Evolutionary conservation across 345 rosid genomes (phyloP), one percentile per base, ranked within the genome.

Genomic region (Eutrema yunnanense): DNA sequence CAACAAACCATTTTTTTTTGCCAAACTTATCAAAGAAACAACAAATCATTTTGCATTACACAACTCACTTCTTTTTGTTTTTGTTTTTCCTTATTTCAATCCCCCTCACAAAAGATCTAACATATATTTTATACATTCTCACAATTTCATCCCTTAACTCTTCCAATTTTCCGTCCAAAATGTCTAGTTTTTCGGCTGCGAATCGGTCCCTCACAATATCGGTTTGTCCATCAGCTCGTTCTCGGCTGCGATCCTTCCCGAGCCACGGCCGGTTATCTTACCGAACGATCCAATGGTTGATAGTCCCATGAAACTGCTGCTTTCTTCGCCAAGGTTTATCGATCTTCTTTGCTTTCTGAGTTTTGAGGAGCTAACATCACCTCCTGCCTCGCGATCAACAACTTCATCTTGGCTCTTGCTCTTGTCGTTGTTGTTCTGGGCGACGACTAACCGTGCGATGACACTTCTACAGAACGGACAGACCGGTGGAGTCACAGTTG

Each of bases 381-480:
- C 78, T 8, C 78, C 78, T 8, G 80, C 42, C 41, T 86, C 94
- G 2, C 58, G 80, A 65, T 87, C 92, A 67, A 73, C 27, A 65
- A 73, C 30, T 9, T 82, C 93, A 19, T 86, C 84, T 22, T 10
- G 75, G 73, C 16, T 67, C 73, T 66, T 72, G 69, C 65, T 62
- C 10, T 82, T 90, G 7, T 85, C 84, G 10, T 16, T 73, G 68
- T 85, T 82, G 64, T 80, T 75, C 77, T 88, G 73, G 29, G 88
- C 96, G 54, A 96, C 94, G 2, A 77, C 88, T 43, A 96, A 76
- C 10, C 80, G 81, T 26, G 58, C 82, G 10, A 96, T 96, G 71
- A 83, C 80, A 78, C 99, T 89, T 75, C 98, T 87, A 80, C 99
- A 96, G 79, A 96, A 96, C 2, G 99, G 99, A 68, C 99, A 96